A percentile compares a stretch with the other conserved stretches of the same genome.
phyloP scores from a whole-genome alignment of 2,329 filamentous ascomycete species.

The Dissoconium aciculare region DNA sequence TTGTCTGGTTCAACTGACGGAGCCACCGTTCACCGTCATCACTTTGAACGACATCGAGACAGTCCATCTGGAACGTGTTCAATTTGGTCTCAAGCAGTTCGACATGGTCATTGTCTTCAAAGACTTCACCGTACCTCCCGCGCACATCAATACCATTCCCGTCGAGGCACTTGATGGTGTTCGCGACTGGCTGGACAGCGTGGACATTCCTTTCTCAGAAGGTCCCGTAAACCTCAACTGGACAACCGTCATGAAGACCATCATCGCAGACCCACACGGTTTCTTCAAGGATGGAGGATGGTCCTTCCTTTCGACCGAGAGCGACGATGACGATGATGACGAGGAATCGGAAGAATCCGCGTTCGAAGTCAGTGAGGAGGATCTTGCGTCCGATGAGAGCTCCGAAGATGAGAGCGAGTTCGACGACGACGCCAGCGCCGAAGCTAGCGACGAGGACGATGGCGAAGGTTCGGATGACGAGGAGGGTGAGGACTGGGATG shows the following conservation, averaged over 20 bases:
- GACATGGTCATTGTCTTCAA: constrained; percentile 98
- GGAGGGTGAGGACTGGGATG: constrained; percentile 84
- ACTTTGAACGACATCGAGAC: constrained; percentile 93
- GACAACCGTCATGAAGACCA: constrained; percentile 99
- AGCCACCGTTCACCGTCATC: constrained; percentile 91
- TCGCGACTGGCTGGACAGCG: constrained; percentile 93
- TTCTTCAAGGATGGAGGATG: constrained; percentile 95
- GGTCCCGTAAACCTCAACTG: constrained; percentile 96
- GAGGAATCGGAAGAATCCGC: constrained; percentile 77
- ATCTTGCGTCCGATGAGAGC: constrained; percentile 60
- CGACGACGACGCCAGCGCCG: constrained; percentile 72
- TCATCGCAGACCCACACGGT: constrained; percentile 78
- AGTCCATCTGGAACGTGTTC: constrained; percentile 86
- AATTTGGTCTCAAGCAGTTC: constrained; percentile 96
- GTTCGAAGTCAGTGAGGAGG: constrained; percentile 79
- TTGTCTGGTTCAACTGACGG: constrained; percentile 89
- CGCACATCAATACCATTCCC: constrained; percentile 95
- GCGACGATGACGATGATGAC: constrained; percentile 64
- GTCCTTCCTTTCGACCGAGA: constrained; percentile 79
- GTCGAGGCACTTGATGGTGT: constrained; percentile 89
- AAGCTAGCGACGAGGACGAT: constrained; percentile 58
- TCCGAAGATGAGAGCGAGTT: constrained; percentile 88
- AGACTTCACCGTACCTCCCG: constrained; percentile 78
- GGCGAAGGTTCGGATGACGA: constrained; percentile 54
- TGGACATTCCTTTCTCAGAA: constrained; percentile 86